Base-by-base conservation (phyloP, 345 rosid genomes). In the Orychophragmus violaceus region DNA sequence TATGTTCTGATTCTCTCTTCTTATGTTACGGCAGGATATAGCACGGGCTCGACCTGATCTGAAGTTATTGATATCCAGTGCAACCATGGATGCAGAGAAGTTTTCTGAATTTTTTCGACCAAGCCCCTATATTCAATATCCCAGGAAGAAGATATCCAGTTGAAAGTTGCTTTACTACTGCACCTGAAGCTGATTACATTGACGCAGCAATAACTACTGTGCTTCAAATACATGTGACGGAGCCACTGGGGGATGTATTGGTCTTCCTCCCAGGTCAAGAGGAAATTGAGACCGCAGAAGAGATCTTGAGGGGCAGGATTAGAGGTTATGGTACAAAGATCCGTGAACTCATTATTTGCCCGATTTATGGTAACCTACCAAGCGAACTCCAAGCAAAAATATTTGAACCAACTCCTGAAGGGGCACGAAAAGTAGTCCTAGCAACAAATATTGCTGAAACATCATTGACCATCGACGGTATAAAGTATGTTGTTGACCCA, bases 361-460 rank as follows among this genome's bases (percentile, higher is more conserved):
- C 97, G 0, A 90, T 90, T 33, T 90, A 87, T 69, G 92, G 90
- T 28, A 87, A 90, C 74, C 82, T 90, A 70, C 97, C 95, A 21
- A 90, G 90, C 12, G 92, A 90, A 57, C 86, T 90, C 63, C 97
- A 90, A 55, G 81, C 95, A 22, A 90, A 90, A 66, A 85, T 90
- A 76, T 90, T 90, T 78, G 97, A 85, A 57, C 86, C 90, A 42
- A 87, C 97, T 13, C 95, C 95, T 32, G 86, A 84, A 69, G 97
- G 90, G 45, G 97, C 95, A 16, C 88, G 95, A 11, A 90, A 90
- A 68, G 97, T 90, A 44, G 88, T 90, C 55, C 78, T 85, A 60
- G 95, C 97, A 1, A 90, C 97, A 68, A 90, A 86, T 75, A 90
- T 90, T 53, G 97, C 95, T 6, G 97, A 90, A 82, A 87, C 97